phyloP scores from a whole-genome alignment of 495 filamentous ascomycete genomes.

The Beverwykella pulmonaria region DNA sequence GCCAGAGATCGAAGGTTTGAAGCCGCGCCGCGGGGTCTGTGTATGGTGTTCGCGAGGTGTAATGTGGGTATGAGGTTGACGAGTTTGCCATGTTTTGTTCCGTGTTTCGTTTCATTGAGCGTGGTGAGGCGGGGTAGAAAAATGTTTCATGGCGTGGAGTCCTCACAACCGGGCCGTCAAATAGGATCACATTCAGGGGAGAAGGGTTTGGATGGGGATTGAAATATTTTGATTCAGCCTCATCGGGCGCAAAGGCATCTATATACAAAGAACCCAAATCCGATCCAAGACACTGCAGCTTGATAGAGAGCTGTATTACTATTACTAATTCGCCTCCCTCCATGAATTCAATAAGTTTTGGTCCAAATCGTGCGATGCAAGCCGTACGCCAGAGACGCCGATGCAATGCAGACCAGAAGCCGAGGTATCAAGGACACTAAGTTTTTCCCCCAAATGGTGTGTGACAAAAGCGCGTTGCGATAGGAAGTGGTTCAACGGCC shows the following conservation, averaged over 20 bases:
- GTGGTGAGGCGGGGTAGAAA: not conserved
- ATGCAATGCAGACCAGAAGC: slow-evolving; percentile 7
- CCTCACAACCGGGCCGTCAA: not conserved
- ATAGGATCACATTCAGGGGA: too few relatives aligned
- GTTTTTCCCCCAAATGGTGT: not conserved
- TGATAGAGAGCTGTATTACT: not conserved
- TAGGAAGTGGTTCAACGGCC: not conserved
- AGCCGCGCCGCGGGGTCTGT: slow-evolving; percentile 13
- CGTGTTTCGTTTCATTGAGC: not conserved
- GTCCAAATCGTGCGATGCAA: not conserved
- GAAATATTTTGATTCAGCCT: not conserved
- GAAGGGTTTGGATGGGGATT: too few relatives aligned
- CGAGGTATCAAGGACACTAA: not conserved
- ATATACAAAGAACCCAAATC: not conserved
- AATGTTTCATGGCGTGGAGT: too few relatives aligned
- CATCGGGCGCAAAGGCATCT: not conserved
- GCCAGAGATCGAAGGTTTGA: slow-evolving; percentile 34
- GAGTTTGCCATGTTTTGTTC: not conserved
- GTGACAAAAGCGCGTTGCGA: not conserved
- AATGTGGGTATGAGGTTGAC: not conserved
- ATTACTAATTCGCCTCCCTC: not conserved
- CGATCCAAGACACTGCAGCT: not conserved
- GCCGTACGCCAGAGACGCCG: slow-evolving; percentile 5
- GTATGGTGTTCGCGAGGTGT: slow-evolving; percentile 19
- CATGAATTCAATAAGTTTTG: not conserved